Evolutionary conservation across 345 rosid species (phyloP).

Genomic region (Boechera retrofracta): DNA sequence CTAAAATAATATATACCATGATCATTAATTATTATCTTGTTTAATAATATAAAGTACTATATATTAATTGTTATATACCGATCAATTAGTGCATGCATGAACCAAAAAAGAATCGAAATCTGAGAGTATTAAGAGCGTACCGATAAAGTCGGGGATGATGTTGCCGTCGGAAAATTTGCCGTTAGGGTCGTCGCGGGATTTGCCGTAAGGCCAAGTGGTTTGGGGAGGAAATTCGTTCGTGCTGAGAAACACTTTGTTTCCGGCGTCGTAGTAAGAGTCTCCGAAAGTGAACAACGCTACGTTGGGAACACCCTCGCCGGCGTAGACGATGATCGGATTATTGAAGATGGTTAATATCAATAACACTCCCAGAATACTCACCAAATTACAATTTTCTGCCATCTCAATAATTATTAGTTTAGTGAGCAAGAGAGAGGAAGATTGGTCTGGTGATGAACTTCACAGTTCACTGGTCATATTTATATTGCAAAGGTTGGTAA

Average conservation of each 20-base stretch:
- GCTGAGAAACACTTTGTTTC: constrained; percentile 34
- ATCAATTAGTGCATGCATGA: not conserved
- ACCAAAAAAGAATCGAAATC: not conserved
- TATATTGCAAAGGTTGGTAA: constrained; percentile 10
- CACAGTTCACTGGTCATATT: constrained; percentile 2
- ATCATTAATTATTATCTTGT: not conserved
- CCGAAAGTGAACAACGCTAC: constrained; percentile 41
- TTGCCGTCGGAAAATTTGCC: constrained; percentile 50
- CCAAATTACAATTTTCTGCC: constrained; percentile 8
- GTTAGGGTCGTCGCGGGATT: constrained; percentile 39
- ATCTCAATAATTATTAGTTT: constrained; percentile 3
- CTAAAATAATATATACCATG: not conserved
- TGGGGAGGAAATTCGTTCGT: not conserved
- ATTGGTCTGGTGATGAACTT: constrained; percentile 9
- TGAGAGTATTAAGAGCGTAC: constrained; percentile 25
- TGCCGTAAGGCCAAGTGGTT: constrained; percentile 47
- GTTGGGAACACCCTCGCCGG: constrained; percentile 21
- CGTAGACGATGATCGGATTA: constrained; percentile 21
- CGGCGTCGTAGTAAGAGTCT: constrained; percentile 40
- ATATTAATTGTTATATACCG: not conserved
- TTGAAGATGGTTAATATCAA: constrained; percentile 13
- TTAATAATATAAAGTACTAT: not conserved
- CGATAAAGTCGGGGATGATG: constrained; percentile 48
- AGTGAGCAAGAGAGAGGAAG: not conserved
- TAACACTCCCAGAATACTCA: constrained; percentile 19